Evolutionary conservation across 2,329 filamentous ascomycete genomes (phyloP).

Genomic region (Penicillium rolfsii): DNA sequence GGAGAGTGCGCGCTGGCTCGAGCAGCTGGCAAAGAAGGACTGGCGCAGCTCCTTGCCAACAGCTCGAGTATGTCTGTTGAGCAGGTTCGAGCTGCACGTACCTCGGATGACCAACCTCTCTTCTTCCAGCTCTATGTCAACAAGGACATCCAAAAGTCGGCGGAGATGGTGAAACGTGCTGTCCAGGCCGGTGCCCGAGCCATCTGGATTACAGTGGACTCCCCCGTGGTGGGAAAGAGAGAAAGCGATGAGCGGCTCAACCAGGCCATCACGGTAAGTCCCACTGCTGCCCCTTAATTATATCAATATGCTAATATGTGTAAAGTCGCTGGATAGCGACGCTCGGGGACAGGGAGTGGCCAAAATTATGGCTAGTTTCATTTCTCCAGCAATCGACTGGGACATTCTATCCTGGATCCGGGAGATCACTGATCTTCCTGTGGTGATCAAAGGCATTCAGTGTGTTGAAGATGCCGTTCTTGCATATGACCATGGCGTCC

Average conservation of each 20-base stretch:
- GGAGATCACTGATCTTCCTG: constrained; percentile 38
- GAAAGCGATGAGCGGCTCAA: constrained; percentile 27
- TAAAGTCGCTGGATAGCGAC: constrained; percentile 18
- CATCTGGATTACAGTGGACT: constrained; percentile 22
- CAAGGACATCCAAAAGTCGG: constrained; percentile 33
- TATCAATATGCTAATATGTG: background rate
- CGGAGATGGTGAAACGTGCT: constrained; percentile 32
- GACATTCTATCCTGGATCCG: constrained; percentile 34
- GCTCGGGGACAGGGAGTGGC: constrained; percentile 32
- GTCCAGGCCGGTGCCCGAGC: constrained; percentile 33
- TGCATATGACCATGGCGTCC: constrained; percentile 7
- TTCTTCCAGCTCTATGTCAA: constrained; percentile 48
- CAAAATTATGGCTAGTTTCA: constrained; percentile 35
- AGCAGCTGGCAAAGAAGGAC: constrained; percentile 43
- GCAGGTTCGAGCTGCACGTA: constrained; percentile 38
- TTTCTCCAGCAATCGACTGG: constrained; percentile 37
- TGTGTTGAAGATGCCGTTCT: constrained; percentile 11
- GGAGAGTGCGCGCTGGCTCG: constrained; percentile 49
- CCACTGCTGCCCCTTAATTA: background rate
- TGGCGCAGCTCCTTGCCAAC: constrained; percentile 44
- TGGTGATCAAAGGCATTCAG: constrained; percentile 17
- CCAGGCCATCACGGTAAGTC: constrained; percentile 27
- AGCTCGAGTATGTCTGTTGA: constrained; percentile 48
- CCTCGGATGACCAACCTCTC: constrained; percentile 27
- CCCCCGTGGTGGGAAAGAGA: constrained; percentile 12